These are phyloP conservation scores for Stachybotrys echinatus DNA, from an alignment of 2,329 filamentous ascomycete genomes.

Conservation along the genomic window DNA sequence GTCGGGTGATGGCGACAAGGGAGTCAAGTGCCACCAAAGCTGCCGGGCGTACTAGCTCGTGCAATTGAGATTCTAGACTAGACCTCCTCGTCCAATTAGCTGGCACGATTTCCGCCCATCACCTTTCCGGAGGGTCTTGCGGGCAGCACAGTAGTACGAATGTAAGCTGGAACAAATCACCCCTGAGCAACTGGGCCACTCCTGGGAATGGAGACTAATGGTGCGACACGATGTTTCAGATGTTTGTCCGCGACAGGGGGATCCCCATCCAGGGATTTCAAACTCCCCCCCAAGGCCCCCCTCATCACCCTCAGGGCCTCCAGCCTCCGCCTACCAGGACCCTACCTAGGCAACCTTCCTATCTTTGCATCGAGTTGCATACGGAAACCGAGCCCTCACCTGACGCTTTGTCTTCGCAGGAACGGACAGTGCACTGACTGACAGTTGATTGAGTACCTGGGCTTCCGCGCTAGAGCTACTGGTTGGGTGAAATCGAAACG, in stretches of 20 bases:
- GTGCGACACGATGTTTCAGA: conserved; percentile 14
- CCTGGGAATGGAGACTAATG: neutral
- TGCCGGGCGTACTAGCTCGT: no score
- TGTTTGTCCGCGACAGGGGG: conserved; percentile 2
- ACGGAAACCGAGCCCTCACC: neutral
- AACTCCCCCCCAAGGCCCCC: neutral
- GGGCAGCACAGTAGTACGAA: neutral
- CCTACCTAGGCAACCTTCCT: neutral
- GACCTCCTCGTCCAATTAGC: neutral
- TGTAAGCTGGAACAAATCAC: neutral
- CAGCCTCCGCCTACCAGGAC: neutral
- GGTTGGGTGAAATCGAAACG: no score
- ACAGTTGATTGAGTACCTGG: neutral
- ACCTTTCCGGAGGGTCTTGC: neutral
- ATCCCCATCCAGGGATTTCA: neutral
- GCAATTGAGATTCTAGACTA: neutral
- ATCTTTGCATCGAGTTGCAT: neutral
- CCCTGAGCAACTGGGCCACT: neutral
- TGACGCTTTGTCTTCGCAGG: neutral
- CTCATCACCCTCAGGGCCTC: neutral
- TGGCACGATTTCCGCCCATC: neutral
- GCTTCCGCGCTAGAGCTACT: no score
- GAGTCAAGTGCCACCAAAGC: no score
- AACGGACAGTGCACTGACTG: neutral
- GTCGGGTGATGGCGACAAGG: no score